phyloP scores from a whole-genome alignment of 2,329 filamentous ascomycete species.

The Chaetothyriales sp. region DNA sequence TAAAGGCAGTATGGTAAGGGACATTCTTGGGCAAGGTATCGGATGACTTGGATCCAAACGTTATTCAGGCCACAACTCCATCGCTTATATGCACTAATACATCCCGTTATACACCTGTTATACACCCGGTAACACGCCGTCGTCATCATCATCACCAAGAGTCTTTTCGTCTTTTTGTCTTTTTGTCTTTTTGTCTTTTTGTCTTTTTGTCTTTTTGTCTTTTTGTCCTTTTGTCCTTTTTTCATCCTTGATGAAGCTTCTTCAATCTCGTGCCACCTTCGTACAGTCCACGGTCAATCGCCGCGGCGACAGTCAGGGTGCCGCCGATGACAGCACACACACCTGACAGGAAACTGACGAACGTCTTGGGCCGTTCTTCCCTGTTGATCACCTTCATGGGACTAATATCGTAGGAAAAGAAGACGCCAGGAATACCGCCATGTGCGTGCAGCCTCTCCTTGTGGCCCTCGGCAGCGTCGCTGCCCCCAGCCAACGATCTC shows the following conservation, averaged over 20 bases:
- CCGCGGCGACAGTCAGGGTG: constrained; percentile 88
- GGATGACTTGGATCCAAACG: background rate
- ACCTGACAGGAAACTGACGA: constrained; percentile 83
- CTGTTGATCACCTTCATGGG: constrained; percentile 99
- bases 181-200: too few species aligned
- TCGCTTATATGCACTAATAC: background rate
- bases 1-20: too few species aligned
- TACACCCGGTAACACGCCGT: background rate
- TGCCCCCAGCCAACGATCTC: constrained; percentile 69
- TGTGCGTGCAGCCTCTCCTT: constrained; percentile 79
- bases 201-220: too few species aligned
- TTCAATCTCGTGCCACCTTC: constrained; percentile 73
- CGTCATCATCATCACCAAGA: background rate
- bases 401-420: constrained; percentile 98
- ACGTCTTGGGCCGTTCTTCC: constrained; percentile 76
- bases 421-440: constrained; percentile 90
- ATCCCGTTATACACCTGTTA: background rate
- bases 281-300: constrained; percentile 79
- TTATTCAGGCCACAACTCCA: background rate
- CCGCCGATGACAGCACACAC: constrained; percentile 91
- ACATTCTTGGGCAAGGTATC: too few species aligned
- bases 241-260: constrained; percentile 60
- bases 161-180: too few species aligned
- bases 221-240: background rate
- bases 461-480: constrained; percentile 75